Conservation (phyloP, 2,329 filamentous ascomycete genomes). For the Paraconiothyrium sp. region DNA sequence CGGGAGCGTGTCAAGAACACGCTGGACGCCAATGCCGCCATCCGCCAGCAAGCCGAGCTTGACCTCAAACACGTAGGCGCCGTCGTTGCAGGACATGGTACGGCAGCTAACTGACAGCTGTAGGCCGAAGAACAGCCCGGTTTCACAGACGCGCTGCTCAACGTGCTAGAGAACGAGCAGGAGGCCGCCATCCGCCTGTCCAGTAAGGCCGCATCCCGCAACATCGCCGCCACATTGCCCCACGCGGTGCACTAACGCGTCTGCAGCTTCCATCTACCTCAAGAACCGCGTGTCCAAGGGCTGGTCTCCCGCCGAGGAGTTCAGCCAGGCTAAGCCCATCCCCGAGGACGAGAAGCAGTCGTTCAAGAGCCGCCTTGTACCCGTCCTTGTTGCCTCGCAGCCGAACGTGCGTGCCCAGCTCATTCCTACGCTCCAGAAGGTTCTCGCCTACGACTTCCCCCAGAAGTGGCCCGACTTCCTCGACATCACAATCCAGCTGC, state of each 20-base stretch:
- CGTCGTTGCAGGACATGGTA: slow-evolving; percentile 1
- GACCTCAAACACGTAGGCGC: slow-evolving; percentile 80
- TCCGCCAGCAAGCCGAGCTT: slow-evolving; percentile 78
- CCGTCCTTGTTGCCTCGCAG: slow-evolving; percentile 82
- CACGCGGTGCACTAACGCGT: slow-evolving; percentile 33
- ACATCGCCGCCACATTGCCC: slow-evolving; percentile 16
- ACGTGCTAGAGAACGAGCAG: slow-evolving; percentile 89
- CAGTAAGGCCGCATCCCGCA: slow-evolving; percentile 66
- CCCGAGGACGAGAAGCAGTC: slow-evolving; percentile 88
- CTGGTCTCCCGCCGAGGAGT: slow-evolving; percentile 83
- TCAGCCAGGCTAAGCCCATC: slow-evolving; percentile 76
- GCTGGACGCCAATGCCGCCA: slow-evolving; percentile 77
- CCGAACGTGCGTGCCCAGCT: slow-evolving; percentile 90
- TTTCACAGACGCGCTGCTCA: slow-evolving; percentile 89
- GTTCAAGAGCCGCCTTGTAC: slow-evolving; percentile 87
- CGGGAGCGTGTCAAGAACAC: slow-evolving; percentile 81
- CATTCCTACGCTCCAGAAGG: slow-evolving; percentile 92
- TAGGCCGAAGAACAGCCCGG: slow-evolving; percentile 90
- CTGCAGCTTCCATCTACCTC: slow-evolving; percentile 89
- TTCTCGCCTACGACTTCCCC: slow-evolving; percentile 95
- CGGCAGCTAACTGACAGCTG: slow-evolving; percentile 33
- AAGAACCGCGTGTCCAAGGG: slow-evolving; percentile 96
- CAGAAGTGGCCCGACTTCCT: slow-evolving; percentile 94
- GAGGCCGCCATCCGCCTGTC: slow-evolving; percentile 85
- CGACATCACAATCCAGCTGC: slow-evolving; percentile 87